A percentile compares a stretch with the other conserved stretches of the same genome.
Evolutionary conservation across 768 basidiomycete species (phyloP).

Genomic region (Suillus lakei): DNA sequence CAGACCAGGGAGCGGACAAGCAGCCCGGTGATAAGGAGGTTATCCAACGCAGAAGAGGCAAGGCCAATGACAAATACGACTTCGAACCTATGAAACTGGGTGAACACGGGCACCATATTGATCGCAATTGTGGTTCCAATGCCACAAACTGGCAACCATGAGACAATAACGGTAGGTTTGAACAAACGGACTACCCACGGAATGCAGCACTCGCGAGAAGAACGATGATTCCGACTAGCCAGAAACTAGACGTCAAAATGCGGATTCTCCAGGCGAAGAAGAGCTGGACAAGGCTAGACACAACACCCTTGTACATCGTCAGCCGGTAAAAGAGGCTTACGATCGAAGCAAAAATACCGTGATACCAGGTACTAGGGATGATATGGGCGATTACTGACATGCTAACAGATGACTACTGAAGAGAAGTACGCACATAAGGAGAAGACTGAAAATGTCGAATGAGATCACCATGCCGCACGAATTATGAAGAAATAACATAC

Average conservation of each 20-base stretch:
- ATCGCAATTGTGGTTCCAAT: conserved; percentile 37
- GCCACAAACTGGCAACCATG: conserved; percentile 26
- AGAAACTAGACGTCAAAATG: conserved; percentile 19
- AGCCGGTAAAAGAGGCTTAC: neutral
- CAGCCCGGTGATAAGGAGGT: conserved; percentile 49
- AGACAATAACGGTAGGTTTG: conserved; percentile 10
- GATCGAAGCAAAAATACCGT: conserved; percentile 18
- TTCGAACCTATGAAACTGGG: conserved; percentile 35
- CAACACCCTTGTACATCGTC: conserved; percentile 23
- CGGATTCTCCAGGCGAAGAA: conserved; percentile 35
- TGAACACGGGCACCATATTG: conserved; percentile 30
- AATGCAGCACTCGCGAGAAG: conserved; percentile 23
- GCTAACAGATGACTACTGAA: conserved; percentile 4
- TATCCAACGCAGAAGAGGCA: conserved; percentile 46
- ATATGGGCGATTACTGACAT: neutral
- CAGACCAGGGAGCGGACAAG: conserved; percentile 50
- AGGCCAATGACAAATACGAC: conserved; percentile 47
- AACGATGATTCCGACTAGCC: conserved; percentile 17
- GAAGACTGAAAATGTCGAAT: conserved; percentile 25
- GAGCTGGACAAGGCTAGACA: conserved; percentile 31
- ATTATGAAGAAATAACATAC: conserved; percentile 14
- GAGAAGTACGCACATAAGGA: conserved; percentile 26
- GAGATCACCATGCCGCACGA: neutral
- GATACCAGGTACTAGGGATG: conserved; percentile 23
- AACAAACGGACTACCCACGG: conserved; percentile 15